Evolutionary conservation across 2,329 filamentous ascomycete genomes (phyloP).

Genomic region (Monilinia aucupariae): DNA sequence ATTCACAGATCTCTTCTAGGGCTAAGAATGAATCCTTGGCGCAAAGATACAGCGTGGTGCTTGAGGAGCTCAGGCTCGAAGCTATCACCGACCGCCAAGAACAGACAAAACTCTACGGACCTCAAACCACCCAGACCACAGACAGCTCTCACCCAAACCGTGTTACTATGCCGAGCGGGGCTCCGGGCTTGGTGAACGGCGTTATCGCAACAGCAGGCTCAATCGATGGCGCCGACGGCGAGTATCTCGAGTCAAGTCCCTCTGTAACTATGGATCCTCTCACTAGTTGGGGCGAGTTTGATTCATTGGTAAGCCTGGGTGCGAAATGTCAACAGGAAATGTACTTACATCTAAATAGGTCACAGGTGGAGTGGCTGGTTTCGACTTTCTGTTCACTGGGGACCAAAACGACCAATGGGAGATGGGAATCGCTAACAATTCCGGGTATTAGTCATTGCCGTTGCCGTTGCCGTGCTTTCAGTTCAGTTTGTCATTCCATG

Average conservation of each 20-base stretch:
- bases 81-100: constrained; percentile 13
- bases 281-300: constrained; percentile 32
- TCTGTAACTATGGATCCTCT: constrained; percentile 24
- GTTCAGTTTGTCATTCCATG: background rate
- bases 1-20: constrained; percentile 38
- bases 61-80: constrained; percentile 37
- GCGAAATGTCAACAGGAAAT: background rate
- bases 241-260: constrained; percentile 17
- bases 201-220: constrained; percentile 5
- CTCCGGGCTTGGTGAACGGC: background rate
- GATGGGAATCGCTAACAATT: background rate
- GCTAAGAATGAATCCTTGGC: constrained; percentile 39
- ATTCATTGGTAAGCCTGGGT: constrained; percentile 29
- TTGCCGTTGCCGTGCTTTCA: background rate
- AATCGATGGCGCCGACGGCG: constrained; percentile 16
- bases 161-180: background rate
- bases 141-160: background rate
- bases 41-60: constrained; percentile 40
- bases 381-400: constrained; percentile 21
- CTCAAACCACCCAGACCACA: background rate
- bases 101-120: background rate
- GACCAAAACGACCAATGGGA: constrained; percentile 19
- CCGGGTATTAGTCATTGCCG: background rate
- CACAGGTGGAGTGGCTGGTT: constrained; percentile 21
- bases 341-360: constrained; percentile 19